These are phyloP conservation scores for Quercus robur DNA, from an alignment of 306 rosid species.

Conservation along the genomic window DNA sequence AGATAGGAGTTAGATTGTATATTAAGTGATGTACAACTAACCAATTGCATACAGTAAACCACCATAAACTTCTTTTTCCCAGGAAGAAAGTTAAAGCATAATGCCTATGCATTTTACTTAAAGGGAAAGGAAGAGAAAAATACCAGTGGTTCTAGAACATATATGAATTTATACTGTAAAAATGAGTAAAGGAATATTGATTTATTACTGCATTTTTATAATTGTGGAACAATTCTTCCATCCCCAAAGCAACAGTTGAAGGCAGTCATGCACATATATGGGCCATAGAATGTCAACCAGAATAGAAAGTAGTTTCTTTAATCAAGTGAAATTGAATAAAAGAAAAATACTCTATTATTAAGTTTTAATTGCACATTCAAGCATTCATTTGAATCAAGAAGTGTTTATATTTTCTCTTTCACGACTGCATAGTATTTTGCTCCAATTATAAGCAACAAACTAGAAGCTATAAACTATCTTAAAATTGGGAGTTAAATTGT, in stretches of 20 bases:
- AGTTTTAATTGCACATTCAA: too few species aligned
- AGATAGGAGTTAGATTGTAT: too few species aligned
- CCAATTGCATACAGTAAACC: not conserved
- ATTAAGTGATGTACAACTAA: not conserved
- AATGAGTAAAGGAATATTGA: not conserved
- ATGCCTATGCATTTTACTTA: not conserved
- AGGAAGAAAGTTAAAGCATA: not conserved
- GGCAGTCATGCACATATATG: slow-evolving; percentile 32
- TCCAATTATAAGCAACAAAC: too few species aligned
- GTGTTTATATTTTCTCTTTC: too few species aligned
- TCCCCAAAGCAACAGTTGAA: slow-evolving; percentile 60
- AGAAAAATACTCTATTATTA: too few species aligned
- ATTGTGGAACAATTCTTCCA: slow-evolving; percentile 78
- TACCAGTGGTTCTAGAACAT: not conserved
- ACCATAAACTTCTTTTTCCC: not conserved
- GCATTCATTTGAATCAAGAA: too few species aligned
- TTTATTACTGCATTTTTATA: slow-evolving; percentile 39
- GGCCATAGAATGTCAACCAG: too few species aligned
- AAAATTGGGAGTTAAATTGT: too few species aligned
- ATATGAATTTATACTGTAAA: not conserved
- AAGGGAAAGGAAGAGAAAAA: not conserved
- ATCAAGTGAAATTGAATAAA: too few species aligned
- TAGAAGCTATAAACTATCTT: too few species aligned
- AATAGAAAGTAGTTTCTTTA: too few species aligned
- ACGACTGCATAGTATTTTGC: too few species aligned